Percentiles rank a stretch among this genome's conserved stretches.
Conservation (phyloP, 2,329 filamentous ascomycete genomes). For the Aspergillus quadricinctus region DNA sequence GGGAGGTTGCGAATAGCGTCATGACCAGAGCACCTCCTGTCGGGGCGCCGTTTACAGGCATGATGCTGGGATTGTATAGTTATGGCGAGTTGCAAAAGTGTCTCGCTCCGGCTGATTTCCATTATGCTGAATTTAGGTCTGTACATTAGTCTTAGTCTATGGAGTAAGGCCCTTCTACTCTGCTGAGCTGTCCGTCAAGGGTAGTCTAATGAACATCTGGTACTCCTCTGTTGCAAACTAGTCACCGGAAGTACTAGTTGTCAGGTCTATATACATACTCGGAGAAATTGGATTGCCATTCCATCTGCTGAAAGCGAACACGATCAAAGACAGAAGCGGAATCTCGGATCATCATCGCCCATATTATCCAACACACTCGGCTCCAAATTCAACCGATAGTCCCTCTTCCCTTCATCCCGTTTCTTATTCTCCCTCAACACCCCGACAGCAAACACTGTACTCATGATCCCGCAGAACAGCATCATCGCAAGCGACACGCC, state of each 20-base stretch:
- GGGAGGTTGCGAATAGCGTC: slow-evolving; percentile 24
- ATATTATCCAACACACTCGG: slow-evolving; percentile 26
- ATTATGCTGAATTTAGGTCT: slow-evolving; percentile 21
- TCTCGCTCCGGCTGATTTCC: slow-evolving; percentile 41
- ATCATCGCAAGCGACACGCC: slow-evolving; percentile 30
- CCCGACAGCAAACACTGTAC: slow-evolving; percentile 22
- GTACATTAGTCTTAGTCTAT: too few species aligned
- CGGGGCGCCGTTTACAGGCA: slow-evolving; percentile 42
- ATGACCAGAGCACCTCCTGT: slow-evolving; percentile 37
- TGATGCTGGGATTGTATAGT: slow-evolving; percentile 46
- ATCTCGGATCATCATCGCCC: slow-evolving; percentile 32
- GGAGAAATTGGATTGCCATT: too few species aligned
- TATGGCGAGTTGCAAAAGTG: slow-evolving; percentile 41
- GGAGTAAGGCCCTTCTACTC: too few species aligned
- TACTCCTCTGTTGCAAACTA: too few species aligned
- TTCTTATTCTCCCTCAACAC: slow-evolving; percentile 27
- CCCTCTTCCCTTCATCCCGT: slow-evolving; percentile 20
- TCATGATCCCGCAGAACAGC: slow-evolving; percentile 23
- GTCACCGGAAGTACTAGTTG: too few species aligned
- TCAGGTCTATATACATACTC: too few species aligned
- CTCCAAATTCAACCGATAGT: slow-evolving; percentile 21
- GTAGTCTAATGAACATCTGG: too few species aligned
- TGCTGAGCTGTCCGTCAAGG: too few species aligned
- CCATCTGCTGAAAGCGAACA: background rate
- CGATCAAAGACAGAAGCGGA: slow-evolving; percentile 28